Base-by-base conservation (phyloP, 2,329 filamentous ascomycete species). In the Ceratocystis cubensis region DNA sequence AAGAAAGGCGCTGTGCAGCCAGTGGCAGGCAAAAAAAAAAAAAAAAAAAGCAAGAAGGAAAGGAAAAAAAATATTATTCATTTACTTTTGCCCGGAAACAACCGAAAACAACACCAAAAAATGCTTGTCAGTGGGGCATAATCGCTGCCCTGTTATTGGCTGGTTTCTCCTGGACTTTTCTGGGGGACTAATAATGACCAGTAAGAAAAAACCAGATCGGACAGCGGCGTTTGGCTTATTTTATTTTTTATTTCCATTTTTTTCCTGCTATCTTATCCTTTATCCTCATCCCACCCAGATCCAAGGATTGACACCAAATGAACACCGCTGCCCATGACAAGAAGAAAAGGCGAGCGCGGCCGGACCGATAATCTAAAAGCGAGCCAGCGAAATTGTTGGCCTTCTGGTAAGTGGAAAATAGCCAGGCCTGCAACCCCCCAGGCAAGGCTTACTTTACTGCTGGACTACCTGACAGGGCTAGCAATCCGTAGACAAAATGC, bases 21-120 rank as follows among this genome's bases (percentile, higher is more conserved):
- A 7, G 17, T 8, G 7, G 8, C 4, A 50, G 46, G 13, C 20
- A 13, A 53, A 28, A 8, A 5, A 28, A 28, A 13, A 53, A 20
- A 10, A n/a, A 25, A 8, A 1, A 15, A 13, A 5, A 22, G 22
- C 22, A 22, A 22, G 2, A 22, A 22, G 22, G 22, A 22, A 22
- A 22, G 22, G 15, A 53, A 53, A 1, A 13, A 53, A 13, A 22
- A 20, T 0, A 53, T 20, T 53, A 53, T 37, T 37, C 33, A 33
- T 20, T 37, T 37, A n/a, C 28, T 59, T 59, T 59, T 59, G 8
- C 56, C 56, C 56, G 56, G 56, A 59, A 59, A 33, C 56, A 59
- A 37, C 56, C 56, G 56, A 59, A 59, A 59, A 59, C 6, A 59
- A 37, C 17, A 15, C 1, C 8, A 37, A 33, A 37, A 59, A 59